phyloP scores from a whole-genome alignment of 306 rosid genomes.

The Lathyrus oleraceus region DNA sequence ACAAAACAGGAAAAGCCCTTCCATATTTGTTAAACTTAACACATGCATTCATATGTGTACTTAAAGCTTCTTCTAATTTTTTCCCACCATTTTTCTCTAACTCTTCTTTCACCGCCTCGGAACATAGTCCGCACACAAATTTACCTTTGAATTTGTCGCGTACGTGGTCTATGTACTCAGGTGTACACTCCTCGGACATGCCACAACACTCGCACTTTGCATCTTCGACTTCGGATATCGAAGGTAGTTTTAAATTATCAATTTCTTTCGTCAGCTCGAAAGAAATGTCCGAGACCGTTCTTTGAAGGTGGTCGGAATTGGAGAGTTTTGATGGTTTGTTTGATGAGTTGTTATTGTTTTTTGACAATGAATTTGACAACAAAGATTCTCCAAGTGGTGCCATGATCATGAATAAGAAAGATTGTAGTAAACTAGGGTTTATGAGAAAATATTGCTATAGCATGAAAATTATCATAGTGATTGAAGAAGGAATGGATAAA shows the following conservation, averaged over 20 bases:
- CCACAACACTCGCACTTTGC: conserved; percentile 96
- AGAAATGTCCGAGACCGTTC: conserved; percentile 80
- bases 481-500: conserved; percentile 17
- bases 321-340: conserved; percentile 57
- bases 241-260: conserved; percentile 46
- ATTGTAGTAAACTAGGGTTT: conserved; percentile 5
- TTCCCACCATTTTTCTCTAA: conserved; percentile 77
- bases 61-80: conserved; percentile 61
- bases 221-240: conserved; percentile 74
- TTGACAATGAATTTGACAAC: conserved; percentile 32
- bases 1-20: conserved; percentile 85
- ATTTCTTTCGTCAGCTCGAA: conserved; percentile 61
- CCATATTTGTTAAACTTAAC: conserved; percentile 76
- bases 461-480: conserved; percentile 13
- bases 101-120: conserved; percentile 93
- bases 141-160: conserved; percentile 70
- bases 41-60: conserved; percentile 76
- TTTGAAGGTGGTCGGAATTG: conserved; percentile 49
- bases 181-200: conserved; percentile 92
- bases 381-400: conserved; percentile 81
- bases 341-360: conserved; percentile 41
- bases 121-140: conserved; percentile 80
- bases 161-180: conserved; percentile 69
- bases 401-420: conserved; percentile 36
- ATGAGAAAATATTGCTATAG: background rate